Base-by-base conservation (phyloP, 768 basidiomycete genomes). In the Boletus vinaceobasis region DNA sequence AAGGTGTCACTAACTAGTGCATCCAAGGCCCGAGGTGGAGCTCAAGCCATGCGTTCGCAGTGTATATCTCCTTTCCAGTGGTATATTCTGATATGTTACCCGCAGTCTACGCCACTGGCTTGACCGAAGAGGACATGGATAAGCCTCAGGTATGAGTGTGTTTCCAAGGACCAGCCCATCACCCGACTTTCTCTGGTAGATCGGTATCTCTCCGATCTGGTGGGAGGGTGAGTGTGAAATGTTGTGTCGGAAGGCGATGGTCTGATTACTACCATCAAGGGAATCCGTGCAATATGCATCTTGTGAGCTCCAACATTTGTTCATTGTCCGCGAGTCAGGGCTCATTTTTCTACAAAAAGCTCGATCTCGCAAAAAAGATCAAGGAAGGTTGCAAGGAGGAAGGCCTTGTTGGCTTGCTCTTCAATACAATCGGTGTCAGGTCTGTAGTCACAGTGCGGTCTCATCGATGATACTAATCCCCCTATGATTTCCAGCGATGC, bases 151-250 rank as follows among this genome's bases (percentile, higher is more conserved):
- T 87, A 65, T 48, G 57, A 60, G 49, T 48, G 31, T 44, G 5
- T 44, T 36, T 9, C 8, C 8, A 19, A 55, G 48, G 43, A 27
- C 33, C 19, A 38, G 45, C 21, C 14, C 27, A 33, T 54, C 55
- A 21, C 50, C 55, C 59, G 29, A 61, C 33, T 43, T 53, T 35
- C 23, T 59, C 21, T 65, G 43, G 9, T 39, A 92, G 87, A 86
- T 94, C 64, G 92, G 92, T 43, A 91, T 94, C 64, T 88, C 88
- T 31, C 86, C 89, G 4, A 79, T 93, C 49, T 94, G 91, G 91
- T 94, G 90, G 90, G 91, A 93, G 79, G 90, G 90, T 87, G 60
- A 56, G 60, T 49, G 10, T 37, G 15, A 15, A 29, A 26, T 39
- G 10, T 43, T 43, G 35, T 35, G 17, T 38, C 37, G 1, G 23